A percentile compares a stretch with the other conserved stretches of the same genome.
Conservation (phyloP, 257 asterid genomes). For the Forsythia viridissima region DNA sequence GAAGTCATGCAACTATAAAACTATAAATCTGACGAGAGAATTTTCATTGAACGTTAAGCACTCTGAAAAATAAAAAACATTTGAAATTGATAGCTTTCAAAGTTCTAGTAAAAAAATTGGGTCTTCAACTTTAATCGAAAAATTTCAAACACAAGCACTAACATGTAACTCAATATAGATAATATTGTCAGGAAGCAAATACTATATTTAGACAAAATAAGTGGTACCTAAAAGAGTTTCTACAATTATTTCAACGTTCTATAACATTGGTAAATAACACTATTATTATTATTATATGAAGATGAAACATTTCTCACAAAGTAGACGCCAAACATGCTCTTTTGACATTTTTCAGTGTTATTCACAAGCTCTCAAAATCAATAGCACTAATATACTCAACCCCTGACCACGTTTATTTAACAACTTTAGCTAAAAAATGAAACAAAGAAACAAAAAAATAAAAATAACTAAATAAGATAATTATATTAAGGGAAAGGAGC, state of each 20-base stretch:
- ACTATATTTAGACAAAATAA: background rate
- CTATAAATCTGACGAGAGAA: background rate
- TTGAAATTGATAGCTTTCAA: background rate
- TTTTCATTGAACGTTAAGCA: background rate
- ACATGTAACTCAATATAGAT: background rate
- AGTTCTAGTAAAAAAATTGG: background rate
- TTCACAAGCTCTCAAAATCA: background rate
- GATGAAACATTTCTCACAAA: background rate
- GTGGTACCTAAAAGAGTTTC: background rate
- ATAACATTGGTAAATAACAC: background rate
- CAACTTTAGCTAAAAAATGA: no score
- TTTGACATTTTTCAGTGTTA: background rate
- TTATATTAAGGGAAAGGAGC: background rate
- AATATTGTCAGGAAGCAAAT: background rate
- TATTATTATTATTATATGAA: background rate
- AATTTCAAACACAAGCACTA: no score
- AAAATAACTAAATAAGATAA: conserved; percentile 1
- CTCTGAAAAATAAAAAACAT: background rate
- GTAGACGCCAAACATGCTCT: background rate
- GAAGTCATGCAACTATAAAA: background rate
- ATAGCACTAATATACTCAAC: background rate
- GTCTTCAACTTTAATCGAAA: conserved; percentile 1
- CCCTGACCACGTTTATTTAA: no score
- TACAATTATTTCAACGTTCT: background rate
- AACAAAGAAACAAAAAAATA: background rate